Evolutionary conservation across 176 grass and related monocot species (phyloP).

Genomic region (Carex parvula): DNA sequence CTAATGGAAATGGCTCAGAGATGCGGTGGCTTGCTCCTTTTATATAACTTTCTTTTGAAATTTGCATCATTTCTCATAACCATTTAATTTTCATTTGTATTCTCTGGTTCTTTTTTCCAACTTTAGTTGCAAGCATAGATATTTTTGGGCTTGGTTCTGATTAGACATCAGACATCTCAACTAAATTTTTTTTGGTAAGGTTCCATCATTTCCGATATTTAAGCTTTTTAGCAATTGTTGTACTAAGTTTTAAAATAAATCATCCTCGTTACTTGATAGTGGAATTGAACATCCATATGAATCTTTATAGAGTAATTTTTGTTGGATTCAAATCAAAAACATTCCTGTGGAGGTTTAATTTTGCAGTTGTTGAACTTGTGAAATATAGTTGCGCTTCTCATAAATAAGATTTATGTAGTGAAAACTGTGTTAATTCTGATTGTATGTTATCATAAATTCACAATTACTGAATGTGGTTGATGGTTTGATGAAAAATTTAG

Average conservation of each 20-base stretch:
- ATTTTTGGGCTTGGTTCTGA: background rate
- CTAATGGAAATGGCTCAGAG: conserved; percentile 98
- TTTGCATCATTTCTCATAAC: conserved; percentile 12
- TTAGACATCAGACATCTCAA: background rate
- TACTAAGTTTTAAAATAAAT: conserved; percentile 1
- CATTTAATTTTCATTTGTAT: background rate
- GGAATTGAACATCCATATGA: background rate
- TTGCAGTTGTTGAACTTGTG: background rate
- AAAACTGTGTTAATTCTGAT: background rate
- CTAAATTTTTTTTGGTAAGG: background rate
- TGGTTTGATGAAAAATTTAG: too few relatives aligned
- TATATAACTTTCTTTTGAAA: conserved; percentile 43
- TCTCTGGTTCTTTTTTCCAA: background rate
- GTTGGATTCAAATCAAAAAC: conserved; percentile 1
- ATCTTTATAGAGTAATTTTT: background rate
- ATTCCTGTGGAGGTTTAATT: too few relatives aligned
- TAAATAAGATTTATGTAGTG: background rate
- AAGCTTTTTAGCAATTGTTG: background rate
- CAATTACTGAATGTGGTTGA: background rate
- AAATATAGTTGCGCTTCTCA: background rate
- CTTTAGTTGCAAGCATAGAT: background rate
- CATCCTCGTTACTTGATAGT: background rate
- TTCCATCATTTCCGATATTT: background rate
- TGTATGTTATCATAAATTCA: background rate
- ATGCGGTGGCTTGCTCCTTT: conserved; percentile 95